Evolutionary conservation across 352 stramenopile species (phyloP).

Genomic region (Globisporangium splendens): DNA sequence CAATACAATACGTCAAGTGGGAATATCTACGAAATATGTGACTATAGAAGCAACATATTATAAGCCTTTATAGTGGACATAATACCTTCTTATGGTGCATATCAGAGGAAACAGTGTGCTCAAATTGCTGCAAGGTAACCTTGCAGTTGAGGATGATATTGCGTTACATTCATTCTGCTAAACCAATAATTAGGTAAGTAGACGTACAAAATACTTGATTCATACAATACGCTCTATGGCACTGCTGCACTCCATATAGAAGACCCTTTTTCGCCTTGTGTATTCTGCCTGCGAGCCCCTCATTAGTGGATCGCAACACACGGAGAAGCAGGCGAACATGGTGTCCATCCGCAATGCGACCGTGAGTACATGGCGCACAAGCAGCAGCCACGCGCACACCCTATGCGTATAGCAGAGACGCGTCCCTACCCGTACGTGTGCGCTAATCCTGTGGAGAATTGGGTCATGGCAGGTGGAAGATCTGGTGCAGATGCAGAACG

Average conservation of each 20-base stretch:
- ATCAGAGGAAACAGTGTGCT: too few species aligned
- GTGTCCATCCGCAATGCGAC: slow-evolving; percentile 95
- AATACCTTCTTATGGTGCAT: too few species aligned
- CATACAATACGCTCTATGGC: neutral
- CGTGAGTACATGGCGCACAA: slow-evolving; percentile 22
- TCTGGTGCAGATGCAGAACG: slow-evolving; percentile 98
- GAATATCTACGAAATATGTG: too few species aligned
- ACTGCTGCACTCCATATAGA: neutral
- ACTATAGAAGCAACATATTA: too few species aligned
- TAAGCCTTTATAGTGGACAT: too few species aligned
- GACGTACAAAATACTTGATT: neutral
- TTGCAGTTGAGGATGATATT: too few species aligned
- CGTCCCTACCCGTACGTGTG: neutral
- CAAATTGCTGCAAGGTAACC: too few species aligned
- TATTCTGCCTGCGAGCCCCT: neutral
- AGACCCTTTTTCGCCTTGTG: neutral
- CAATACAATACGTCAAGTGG: too few species aligned
- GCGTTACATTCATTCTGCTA: too few species aligned
- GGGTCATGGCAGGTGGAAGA: slow-evolving; percentile 76
- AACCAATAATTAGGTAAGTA: too few species aligned
- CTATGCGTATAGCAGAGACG: too few species aligned
- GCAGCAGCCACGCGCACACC: too few species aligned
- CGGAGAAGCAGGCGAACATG: slow-evolving; percentile 47
- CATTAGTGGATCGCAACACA: slow-evolving; percentile 12
- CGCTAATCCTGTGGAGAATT: neutral